A percentile compares a stretch with the other conserved stretches of the same genome.
Evolutionary conservation across 1,284 basidiomycete species (phyloP).

Genomic region (Moesziomyces antarcticus): DNA sequence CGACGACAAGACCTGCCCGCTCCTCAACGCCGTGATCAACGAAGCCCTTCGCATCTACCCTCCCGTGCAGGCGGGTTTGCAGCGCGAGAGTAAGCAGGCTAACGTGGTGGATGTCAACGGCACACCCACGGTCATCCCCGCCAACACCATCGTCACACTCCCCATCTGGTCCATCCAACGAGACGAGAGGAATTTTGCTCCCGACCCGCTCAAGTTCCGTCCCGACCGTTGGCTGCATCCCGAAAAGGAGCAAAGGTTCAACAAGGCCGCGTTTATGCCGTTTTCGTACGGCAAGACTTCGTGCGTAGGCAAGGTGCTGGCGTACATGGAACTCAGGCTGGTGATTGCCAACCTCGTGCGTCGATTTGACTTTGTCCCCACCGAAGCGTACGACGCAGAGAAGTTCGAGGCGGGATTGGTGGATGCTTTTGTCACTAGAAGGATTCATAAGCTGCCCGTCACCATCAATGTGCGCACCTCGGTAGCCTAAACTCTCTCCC

Average conservation of each 20-base stretch:
- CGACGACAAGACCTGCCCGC: slow-evolving; percentile 28
- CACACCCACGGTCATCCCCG: slow-evolving; percentile 16
- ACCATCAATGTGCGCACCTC: slow-evolving; percentile 8
- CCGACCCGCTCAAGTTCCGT: slow-evolving; percentile 29
- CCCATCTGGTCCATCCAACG: slow-evolving; percentile 39
- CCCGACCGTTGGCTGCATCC: slow-evolving; percentile 35
- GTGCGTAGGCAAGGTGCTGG: slow-evolving; percentile 37
- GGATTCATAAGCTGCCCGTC: slow-evolving; percentile 24
- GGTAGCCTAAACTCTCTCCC: slow-evolving; percentile 5
- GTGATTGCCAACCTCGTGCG: slow-evolving; percentile 28
- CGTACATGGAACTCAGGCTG: slow-evolving; percentile 34
- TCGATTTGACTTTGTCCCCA: slow-evolving; percentile 31
- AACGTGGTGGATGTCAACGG: slow-evolving; percentile 25
- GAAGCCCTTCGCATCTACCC: slow-evolving; percentile 42
- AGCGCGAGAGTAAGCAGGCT: slow-evolving; percentile 15
- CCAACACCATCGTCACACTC: slow-evolving; percentile 24
- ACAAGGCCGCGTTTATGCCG: slow-evolving; percentile 28
- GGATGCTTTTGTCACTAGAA: slow-evolving; percentile 15
- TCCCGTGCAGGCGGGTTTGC: slow-evolving; percentile 34
- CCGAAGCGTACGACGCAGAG: slow-evolving; percentile 12
- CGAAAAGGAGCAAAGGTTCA: slow-evolving; percentile 22
- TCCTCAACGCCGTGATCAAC: slow-evolving; percentile 47
- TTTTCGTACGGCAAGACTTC: slow-evolving; percentile 41
- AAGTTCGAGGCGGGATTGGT: slow-evolving; percentile 21
- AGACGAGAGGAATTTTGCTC: slow-evolving; percentile 34